Evolutionary conservation across 2,329 filamentous ascomycete genomes (phyloP).

Genomic region (Dothideomycetidae sp.): DNA sequence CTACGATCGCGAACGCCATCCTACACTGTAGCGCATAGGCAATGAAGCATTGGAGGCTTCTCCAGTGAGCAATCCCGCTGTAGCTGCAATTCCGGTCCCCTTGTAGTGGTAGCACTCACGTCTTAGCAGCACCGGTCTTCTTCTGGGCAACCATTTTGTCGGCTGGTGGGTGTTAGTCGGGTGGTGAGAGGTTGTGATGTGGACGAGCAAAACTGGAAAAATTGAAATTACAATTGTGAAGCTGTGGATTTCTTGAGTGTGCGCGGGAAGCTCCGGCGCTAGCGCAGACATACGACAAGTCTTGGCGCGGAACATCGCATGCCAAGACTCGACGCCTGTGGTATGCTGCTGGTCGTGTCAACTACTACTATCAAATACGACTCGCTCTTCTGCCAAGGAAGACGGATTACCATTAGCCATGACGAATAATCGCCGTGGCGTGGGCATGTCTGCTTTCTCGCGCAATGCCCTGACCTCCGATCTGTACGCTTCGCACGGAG

Average conservation of each 20-base stretch:
- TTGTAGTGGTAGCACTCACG: constrained; percentile 38
- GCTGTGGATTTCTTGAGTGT: not conserved
- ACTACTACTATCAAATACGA: no score
- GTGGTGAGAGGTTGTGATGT: constrained; percentile 13
- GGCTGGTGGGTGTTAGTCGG: constrained; percentile 18
- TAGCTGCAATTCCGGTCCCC: constrained; percentile 44
- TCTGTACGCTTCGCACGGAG: constrained; percentile 83
- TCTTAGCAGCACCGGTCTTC: constrained; percentile 32
- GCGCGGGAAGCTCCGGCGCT: not conserved
- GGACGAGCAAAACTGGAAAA: constrained; percentile 7
- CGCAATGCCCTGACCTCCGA: constrained; percentile 71
- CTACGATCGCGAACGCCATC: constrained; percentile 10
- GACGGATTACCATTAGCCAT: constrained; percentile 18
- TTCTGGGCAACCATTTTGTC: constrained; percentile 40
- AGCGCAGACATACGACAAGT: no score
- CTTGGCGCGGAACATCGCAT: not conserved
- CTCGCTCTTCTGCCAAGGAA: not conserved
- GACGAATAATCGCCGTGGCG: constrained; percentile 52
- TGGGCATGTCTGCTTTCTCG: constrained; percentile 82
- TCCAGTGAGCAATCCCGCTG: constrained; percentile 79
- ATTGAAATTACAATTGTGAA: constrained; percentile 12
- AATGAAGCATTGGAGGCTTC: constrained; percentile 43
- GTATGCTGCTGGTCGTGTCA: no score
- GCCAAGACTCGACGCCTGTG: no score
- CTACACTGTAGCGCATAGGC: constrained; percentile 43